Evolutionary conservation across 1,284 basidiomycete genomes (phyloP), one percentile per base, ranked within the genome.

Genomic region (Cryptococcus wingfieldii): DNA sequence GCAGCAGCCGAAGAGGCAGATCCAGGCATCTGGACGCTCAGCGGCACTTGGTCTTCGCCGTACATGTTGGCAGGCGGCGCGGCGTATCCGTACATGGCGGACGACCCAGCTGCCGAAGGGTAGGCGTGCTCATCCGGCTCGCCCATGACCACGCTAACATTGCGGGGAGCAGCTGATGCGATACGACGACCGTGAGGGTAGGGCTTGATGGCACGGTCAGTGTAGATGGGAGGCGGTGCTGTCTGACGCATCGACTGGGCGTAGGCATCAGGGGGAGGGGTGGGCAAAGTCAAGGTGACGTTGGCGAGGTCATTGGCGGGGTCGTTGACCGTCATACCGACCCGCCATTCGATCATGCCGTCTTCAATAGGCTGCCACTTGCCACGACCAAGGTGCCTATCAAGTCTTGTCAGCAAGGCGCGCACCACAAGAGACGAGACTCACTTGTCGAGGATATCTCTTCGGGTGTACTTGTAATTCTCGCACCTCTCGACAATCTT

Each of bases 381-480:
- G 55, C 61, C 60, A 51, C 73, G 74, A 9, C 76, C 76, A 8
- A 71, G 6, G 12, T 55, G 43, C 54, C 70, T 75, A 46, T 2
- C 10, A 16, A 16, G 8, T 23, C 16, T 10, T 28, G 49, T 55
- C 44, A 55, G 54, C 47, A 5, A 28, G 50, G 8, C 13, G 12
- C 28, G 9, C n/a, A 46, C 31, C 12, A 2, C 13, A 25, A n/a
- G 18, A 43, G n/a, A 6, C 38, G 14, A 18, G n/a, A 70, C 75
- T 65, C 59, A 77, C 76, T 75, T 75, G 63, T 76, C 68, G 12
- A 77, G 63, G 12, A 74, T 61, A 57, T 77, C 74, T n/a, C 76
- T 63, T 7, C 75, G 66, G 42, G 75, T 77, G 54, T 77, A 76
- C 64, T 75, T 75, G 70, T 77, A 77, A 55, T 77, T 77, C 57